Percentiles rank a stretch among this genome's conserved stretches.
Conservation (phyloP, 2,329 filamentous ascomycete genomes). For the Cladobotryum protrusum region DNA sequence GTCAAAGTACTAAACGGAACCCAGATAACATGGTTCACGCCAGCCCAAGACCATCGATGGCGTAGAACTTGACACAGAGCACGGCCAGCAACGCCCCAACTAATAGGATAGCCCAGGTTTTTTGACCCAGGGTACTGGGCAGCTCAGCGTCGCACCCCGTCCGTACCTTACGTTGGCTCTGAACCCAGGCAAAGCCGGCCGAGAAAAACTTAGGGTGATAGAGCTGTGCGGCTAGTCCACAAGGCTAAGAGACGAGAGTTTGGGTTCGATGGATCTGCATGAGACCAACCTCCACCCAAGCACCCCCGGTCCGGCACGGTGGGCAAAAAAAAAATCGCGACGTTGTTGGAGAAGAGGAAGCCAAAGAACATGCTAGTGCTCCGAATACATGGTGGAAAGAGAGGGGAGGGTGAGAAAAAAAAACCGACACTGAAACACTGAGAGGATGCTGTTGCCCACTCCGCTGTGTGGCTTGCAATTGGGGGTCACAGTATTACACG, state of each 20-base stretch:
- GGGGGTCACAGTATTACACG: not conserved
- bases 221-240: slow-evolving; percentile 18
- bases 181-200: not conserved
- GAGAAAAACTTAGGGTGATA: slow-evolving; percentile 5
- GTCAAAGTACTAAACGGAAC: not conserved
- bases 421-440: not conserved
- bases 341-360: slow-evolving; percentile 8
- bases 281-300: slow-evolving; percentile 13
- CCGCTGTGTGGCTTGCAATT: not conserved
- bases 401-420: not conserved
- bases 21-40: not conserved
- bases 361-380: slow-evolving; percentile 3
- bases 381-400: not conserved
- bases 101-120: not conserved
- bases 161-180: slow-evolving; percentile 12
- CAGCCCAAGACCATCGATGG: not conserved
- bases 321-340: slow-evolving; percentile 13
- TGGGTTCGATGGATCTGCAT: slow-evolving; percentile 19
- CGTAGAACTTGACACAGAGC: slow-evolving; percentile 4
- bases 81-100: slow-evolving; percentile 2
- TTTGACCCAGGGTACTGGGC: slow-evolving; percentile 8
- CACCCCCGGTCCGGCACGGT: slow-evolving; percentile 21
- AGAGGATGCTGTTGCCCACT: not conserved
- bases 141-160: slow-evolving; percentile 7
- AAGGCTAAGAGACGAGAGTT: slow-evolving; percentile 12